Evolutionary conservation across 768 basidiomycete genomes (phyloP).

Genomic region (Serendipita vermifera): DNA sequence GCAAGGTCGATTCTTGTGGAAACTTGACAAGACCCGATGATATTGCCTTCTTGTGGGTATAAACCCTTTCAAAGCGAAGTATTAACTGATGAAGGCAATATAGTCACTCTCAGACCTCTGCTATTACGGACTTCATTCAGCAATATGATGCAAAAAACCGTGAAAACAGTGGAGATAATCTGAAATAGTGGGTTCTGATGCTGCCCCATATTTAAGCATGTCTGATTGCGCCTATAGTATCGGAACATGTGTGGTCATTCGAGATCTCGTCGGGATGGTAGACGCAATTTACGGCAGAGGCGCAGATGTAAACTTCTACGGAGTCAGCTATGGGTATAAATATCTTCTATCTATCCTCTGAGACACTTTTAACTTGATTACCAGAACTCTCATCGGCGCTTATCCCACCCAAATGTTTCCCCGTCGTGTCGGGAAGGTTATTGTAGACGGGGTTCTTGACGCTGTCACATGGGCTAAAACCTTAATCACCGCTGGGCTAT

Average conservation of each 20-base stretch:
- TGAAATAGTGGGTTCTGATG: background rate
- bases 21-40: background rate
- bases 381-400: background rate
- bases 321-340: slow-evolving; percentile 7
- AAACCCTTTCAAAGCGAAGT: too few relatives aligned
- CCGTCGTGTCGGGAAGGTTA: slow-evolving; percentile 9
- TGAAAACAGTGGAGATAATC: background rate
- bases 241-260: background rate
- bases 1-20: background rate
- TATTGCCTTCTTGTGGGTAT: background rate
- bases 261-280: background rate
- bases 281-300: slow-evolving; percentile 2
- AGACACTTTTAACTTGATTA: slow-evolving; percentile 9
- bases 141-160: background rate
- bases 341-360: slow-evolving; percentile 11
- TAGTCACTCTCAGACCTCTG: background rate
- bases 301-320: slow-evolving; percentile 1
- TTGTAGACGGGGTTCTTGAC: slow-evolving; percentile 9
- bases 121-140: background rate
- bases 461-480: background rate
- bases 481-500: too few relatives aligned
- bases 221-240: background rate
- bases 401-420: slow-evolving; percentile 13
- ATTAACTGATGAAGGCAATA: too few relatives aligned
- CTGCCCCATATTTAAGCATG: background rate